Evolutionary conservation across 306 rosid species (phyloP).

Genomic region (Purshia tridentata): DNA sequence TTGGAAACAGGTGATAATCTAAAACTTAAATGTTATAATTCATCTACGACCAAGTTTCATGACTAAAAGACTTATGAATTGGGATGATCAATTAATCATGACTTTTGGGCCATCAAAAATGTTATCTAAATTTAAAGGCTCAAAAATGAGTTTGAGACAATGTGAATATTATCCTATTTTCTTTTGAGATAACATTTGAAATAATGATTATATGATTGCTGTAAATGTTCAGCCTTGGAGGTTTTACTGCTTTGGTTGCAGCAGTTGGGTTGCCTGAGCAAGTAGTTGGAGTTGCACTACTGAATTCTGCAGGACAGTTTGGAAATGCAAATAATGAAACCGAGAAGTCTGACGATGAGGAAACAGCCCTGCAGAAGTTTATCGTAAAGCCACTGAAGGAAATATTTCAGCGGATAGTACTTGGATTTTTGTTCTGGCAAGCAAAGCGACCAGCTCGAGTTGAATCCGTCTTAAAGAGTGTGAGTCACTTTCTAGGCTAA

Average conservation of each 20-base stretch:
- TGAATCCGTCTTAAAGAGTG: constrained; percentile 77
- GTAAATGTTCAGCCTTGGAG: constrained; percentile 82
- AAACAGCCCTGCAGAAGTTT: constrained; percentile 57
- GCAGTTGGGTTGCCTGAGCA: constrained; percentile 69
- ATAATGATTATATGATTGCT: constrained; percentile 21
- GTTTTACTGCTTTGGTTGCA: constrained; percentile 85
- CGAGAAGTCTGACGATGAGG: constrained; percentile 62
- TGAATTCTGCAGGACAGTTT: constrained; percentile 93
- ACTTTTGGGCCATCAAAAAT: neutral
- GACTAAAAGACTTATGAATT: neutral
- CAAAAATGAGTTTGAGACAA: neutral
- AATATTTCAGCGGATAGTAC: constrained; percentile 73
- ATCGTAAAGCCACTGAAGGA: constrained; percentile 75
- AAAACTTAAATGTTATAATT: neutral
- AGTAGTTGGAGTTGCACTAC: constrained; percentile 71
- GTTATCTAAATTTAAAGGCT: neutral
- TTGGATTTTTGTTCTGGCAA: constrained; percentile 93
- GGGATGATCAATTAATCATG: neutral
- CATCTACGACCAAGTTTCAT: neutral
- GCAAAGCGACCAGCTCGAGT: constrained; percentile 84
- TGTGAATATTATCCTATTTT: neutral
- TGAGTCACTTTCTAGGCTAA: constrained; percentile 37
- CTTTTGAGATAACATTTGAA: neutral
- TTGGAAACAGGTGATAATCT: constrained; percentile 70
- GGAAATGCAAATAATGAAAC: constrained; percentile 49